Base-by-base conservation (phyloP, 495 filamentous ascomycete genomes). In the Margaritispora aquatica region DNA sequence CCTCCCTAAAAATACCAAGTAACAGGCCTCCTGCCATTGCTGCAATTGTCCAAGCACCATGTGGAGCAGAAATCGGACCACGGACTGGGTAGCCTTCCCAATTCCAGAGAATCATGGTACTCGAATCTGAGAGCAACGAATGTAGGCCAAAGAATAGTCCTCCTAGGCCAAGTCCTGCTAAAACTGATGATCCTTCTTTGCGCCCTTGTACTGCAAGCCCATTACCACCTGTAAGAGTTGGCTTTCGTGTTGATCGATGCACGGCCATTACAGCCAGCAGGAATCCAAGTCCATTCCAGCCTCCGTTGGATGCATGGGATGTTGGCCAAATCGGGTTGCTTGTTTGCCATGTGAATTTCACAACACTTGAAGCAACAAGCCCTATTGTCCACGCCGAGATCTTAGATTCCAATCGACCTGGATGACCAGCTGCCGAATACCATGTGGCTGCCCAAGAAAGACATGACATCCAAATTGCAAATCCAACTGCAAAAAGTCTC, bases 61-160 rank as follows among this genome's bases (percentile, higher is more conserved):
- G 92, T 21, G 92, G 89, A 50, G 84, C 91, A 54, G 92, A 86
- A 47, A 96, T 81, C 2, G 95, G 95, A 2, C 95, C 95, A 49
- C 88, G 82, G 52, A 97, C 82, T 38, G 95, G 95, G 66, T 89
- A 97, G 19, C 95, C 95, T 60, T 96, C 91, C 95, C 95, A 99
- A n/a, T 89, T 90, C 95, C 95, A 99, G 23, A 90, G 79, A 59
- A 97, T 96, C 92, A 97, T 97, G 27, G 95, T 99, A 74, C 94
- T 97, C 0, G 92, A 97, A 69, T 99, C 95, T 0, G 94, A 96
- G 24, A 99, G 79, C 15, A 97, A 80, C 1, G 92, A 96, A 67
- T 97, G 92, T 67, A 97, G 76, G n/a, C 80, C 90, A 64, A 97
- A 99, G 65, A 96, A 77, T 20, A 97, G 69, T 54, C 90, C 95